Base-by-base conservation (phyloP, 345 rosid genomes). In the Odontarrhena argentea region DNA sequence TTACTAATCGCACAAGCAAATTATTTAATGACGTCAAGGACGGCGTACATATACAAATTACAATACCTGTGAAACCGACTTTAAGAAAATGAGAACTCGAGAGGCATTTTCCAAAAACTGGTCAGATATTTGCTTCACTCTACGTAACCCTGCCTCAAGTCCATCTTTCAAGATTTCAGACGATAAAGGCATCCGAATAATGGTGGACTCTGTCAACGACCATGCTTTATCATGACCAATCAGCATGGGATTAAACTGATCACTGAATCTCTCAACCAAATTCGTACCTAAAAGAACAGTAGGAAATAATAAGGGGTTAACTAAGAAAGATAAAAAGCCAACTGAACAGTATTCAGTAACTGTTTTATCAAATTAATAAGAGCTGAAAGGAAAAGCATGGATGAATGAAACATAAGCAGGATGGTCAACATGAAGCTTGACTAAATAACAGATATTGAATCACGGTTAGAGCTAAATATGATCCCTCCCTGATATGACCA, bases 101-200 rank as follows among this genome's bases (percentile, higher is more conserved):
- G 96, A 89, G 28, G 91, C 87, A 68, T 89, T 87, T 68, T 87
- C 89, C 84, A 76, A 70, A 77, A 83, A 82, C 77, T 75, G 82
- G 46, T 92, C 87, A 80, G 80, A 78, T 75, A 82, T 78, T 70
- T 74, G 84, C 69, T 85, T 83, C 63, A 89, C 83, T 78, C 81
- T 83, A 69, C 58, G 59, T 69, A 81, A 57, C 60, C 95, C 98
- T 73, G 79, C 51, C 77, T 89, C 86, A 77, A 83, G 83, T 69
- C 95, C 96, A 81, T 86, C 86, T 64, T 81, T 80, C 79, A 87
- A 76, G 76, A 85, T 83, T 56, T 84, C 89, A 46, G 84, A 76
- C 34, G 98, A 85, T 47, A 92, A 71, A 70, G 98, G 96, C 95
- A 92, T 92, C 69, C 98, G 88, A 67, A 92, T 86, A 69, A 92